Evolutionary conservation across 345 rosid genomes (phyloP).

Genomic region (Erodium maritimum): DNA sequence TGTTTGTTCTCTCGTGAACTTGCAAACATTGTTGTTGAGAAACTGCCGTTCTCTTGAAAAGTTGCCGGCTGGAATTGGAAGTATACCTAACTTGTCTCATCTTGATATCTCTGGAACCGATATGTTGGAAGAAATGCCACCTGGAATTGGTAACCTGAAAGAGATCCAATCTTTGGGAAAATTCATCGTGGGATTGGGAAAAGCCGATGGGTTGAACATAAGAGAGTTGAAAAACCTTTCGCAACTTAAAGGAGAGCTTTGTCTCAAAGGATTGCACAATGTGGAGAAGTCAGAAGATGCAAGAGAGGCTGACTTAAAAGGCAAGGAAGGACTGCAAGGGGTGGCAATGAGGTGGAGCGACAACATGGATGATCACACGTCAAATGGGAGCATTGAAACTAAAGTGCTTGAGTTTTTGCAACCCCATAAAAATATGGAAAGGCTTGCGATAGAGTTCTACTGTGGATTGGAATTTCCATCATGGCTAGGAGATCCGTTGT

Average conservation of each 20-base stretch:
- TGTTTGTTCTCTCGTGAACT: constrained; percentile 8
- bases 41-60: constrained; percentile 6
- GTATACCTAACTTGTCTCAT: constrained; percentile 13
- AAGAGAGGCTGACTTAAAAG: background rate
- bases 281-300: constrained; percentile 9
- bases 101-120: too few relatives aligned
- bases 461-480: background rate
- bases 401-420: background rate
- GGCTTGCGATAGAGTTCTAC: background rate
- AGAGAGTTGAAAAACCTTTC: constrained; percentile 15
- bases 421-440: background rate
- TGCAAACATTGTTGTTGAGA: constrained; percentile 17
- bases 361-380: background rate
- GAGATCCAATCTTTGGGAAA: constrained; percentile 11
- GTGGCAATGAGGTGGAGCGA: background rate
- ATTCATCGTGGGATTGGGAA: constrained; percentile 18
- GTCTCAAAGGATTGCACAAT: constrained; percentile 10
- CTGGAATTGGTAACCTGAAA: constrained; percentile 6
- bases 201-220: constrained; percentile 2
- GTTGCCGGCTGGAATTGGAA: constrained; percentile 11
- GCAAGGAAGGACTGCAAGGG: background rate
- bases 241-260: constrained; percentile 17
- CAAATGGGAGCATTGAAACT: background rate
- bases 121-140: constrained; percentile 12
- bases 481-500: background rate